Evolutionary conservation across 2,329 filamentous ascomycete genomes (phyloP).

Genomic region (Pyricularia grisea): DNA sequence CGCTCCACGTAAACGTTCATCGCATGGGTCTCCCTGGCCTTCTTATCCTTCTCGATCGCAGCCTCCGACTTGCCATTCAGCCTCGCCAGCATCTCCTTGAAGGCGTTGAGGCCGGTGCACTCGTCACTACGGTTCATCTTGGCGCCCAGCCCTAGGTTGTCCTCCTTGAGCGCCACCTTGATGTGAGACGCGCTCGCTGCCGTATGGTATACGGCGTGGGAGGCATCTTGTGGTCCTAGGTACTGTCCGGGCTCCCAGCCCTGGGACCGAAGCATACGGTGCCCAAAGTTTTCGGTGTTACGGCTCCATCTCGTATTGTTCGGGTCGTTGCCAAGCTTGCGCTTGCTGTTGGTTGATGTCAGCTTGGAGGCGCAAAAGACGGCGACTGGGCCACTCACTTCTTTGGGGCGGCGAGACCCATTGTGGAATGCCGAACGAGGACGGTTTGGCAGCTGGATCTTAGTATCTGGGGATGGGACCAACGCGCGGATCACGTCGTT

Average conservation of each 20-base stretch:
- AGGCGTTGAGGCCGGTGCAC: slow-evolving; percentile 76
- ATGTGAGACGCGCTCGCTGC: slow-evolving; percentile 79
- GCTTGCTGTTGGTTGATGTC: slow-evolving; percentile 21
- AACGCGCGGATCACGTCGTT: neutral
- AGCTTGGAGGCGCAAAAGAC: slow-evolving; percentile 3
- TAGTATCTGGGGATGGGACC: neutral
- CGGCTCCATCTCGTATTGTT: slow-evolving; percentile 93
- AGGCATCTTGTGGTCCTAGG: slow-evolving; percentile 67
- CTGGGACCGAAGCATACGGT: slow-evolving; percentile 77
- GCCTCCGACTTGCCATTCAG: slow-evolving; percentile 79
- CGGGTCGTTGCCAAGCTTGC: slow-evolving; percentile 79
- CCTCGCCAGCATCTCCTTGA: slow-evolving; percentile 77
- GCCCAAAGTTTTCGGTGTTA: slow-evolving; percentile 74
- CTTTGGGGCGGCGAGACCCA: slow-evolving; percentile 61
- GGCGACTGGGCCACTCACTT: slow-evolving; percentile 38
- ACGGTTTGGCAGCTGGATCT: neutral
- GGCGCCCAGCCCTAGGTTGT: slow-evolving; percentile 83
- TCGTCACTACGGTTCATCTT: slow-evolving; percentile 65
- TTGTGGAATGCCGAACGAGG: slow-evolving; percentile 19
- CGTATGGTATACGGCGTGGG: slow-evolving; percentile 68
- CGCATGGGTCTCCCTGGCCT: slow-evolving; percentile 59
- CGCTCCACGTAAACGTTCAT: slow-evolving; percentile 64
- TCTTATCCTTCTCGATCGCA: slow-evolving; percentile 61
- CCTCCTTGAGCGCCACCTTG: slow-evolving; percentile 76
- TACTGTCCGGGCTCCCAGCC: slow-evolving; percentile 84